Conservation (phyloP, 2,329 filamentous ascomycete genomes). For the Chaetomium globosum region DNA sequence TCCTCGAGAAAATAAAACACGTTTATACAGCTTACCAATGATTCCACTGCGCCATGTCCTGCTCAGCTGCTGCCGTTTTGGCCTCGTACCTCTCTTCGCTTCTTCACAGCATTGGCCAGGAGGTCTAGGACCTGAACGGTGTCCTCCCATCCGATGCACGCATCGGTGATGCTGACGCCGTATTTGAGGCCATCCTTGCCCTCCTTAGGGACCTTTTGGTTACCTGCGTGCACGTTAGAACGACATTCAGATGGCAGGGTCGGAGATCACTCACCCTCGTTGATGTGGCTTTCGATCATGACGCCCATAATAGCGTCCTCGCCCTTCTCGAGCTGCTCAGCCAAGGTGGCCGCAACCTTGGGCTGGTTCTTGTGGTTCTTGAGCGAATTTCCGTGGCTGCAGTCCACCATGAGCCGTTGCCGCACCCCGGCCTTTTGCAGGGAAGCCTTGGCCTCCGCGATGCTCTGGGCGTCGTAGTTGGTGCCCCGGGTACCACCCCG, state of each 20-base stretch:
- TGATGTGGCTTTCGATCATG: constrained; percentile 98
- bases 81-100: constrained; percentile 59
- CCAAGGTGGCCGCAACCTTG: constrained; percentile 80
- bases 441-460: constrained; percentile 78
- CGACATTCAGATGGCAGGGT: background rate
- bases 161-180: constrained; percentile 95
- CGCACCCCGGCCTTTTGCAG: constrained; percentile 73
- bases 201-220: constrained; percentile 87
- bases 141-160: constrained; percentile 93
- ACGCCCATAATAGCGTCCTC: constrained; percentile 91
- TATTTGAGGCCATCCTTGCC: constrained; percentile 85
- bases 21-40: constrained; percentile 12
- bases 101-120: constrained; percentile 78
- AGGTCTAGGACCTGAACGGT: constrained; percentile 76
- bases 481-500: constrained; percentile 90
- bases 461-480: constrained; percentile 87
- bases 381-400: constrained; percentile 91
- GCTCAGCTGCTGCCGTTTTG: constrained; percentile 37
- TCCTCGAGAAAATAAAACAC: background rate
- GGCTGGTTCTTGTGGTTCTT: constrained; percentile 99
- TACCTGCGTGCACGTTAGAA: constrained; percentile 56
- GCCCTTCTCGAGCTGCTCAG: constrained; percentile 80
- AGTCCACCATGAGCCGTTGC: constrained; percentile 92
- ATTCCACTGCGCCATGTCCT: background rate
- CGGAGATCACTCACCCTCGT: constrained; percentile 66